These are phyloP conservation scores for Prototheca cutis DNA, from an alignment of 163 green algal species.

Conservation along the genomic window DNA sequence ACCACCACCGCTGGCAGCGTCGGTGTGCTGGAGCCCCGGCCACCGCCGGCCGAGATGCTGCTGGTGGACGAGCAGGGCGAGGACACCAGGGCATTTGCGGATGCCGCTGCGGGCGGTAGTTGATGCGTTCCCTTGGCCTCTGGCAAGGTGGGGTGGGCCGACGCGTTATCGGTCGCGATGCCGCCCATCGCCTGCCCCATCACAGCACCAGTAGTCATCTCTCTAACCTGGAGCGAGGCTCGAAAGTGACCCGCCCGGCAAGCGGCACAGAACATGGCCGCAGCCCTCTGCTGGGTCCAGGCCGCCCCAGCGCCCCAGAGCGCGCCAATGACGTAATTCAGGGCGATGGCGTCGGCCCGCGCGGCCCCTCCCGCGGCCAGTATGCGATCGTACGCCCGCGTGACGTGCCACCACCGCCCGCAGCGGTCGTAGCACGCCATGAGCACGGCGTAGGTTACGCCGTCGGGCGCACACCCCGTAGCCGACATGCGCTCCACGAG, in stretches of 20 bases:
- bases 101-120: no score
- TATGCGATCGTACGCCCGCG: conserved; percentile 45
- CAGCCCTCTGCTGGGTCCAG: conserved; percentile 11
- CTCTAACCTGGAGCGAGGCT: conserved; percentile 25
- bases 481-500: conserved; percentile 66
- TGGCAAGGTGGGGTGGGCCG: no score
- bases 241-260: conserved; percentile 40
- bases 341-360: conserved; percentile 26
- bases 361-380: conserved; percentile 14
- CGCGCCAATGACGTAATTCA: conserved; percentile 31
- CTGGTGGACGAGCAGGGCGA: no score
- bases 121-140: no score
- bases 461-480: conserved; percentile 63
- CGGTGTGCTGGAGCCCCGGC: background rate
- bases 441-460: conserved; percentile 62
- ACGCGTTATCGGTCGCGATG: no score
- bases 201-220: background rate
- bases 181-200: no score
- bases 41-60: no score
- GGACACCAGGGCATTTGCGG: no score
- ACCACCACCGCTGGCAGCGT: conserved; percentile 20
- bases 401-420: conserved; percentile 58
- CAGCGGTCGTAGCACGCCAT: conserved; percentile 43
- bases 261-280: conserved; percentile 27
- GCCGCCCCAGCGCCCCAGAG: conserved; percentile 40